phyloP scores from a whole-genome alignment of 2,329 filamentous ascomycete genomes.

The Pseudogymnoascus sp. region DNA sequence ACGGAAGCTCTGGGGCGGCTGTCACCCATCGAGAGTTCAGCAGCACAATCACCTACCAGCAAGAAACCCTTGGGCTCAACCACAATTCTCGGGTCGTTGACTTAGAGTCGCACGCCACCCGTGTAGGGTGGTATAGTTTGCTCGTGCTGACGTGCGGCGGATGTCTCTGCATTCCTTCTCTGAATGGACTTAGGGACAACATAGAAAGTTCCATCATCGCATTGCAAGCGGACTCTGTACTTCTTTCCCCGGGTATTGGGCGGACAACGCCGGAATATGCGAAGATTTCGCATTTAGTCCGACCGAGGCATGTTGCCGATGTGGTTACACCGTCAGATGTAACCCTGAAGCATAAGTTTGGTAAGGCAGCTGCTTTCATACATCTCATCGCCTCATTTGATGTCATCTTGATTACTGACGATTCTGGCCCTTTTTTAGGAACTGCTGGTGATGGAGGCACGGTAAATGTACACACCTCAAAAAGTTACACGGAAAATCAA shows the following conservation, averaged over 20 bases:
- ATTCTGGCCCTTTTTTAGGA: background rate
- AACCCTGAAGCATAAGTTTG: background rate
- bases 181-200: background rate
- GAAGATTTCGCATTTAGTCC: background rate
- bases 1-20: background rate
- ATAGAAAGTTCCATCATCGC: background rate
- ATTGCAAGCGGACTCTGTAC: background rate
- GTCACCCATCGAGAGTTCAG: background rate
- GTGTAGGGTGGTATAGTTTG: background rate
- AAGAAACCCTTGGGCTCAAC: background rate
- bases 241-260: background rate
- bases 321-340: background rate
- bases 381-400: background rate
- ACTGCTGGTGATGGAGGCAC: background rate
- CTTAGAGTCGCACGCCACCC: background rate
- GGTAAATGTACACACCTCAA: background rate
- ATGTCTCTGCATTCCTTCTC: conserved; percentile 15
- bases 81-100: background rate
- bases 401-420: background rate
- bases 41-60: background rate
- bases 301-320: background rate
- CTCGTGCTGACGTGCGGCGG: conserved; percentile 10
- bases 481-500: background rate
- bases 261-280: background rate
- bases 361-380: background rate